Evolutionary conservation across 352 stramenopile genomes (phyloP).

Genomic region (Halophytophthora polymorphica): DNA sequence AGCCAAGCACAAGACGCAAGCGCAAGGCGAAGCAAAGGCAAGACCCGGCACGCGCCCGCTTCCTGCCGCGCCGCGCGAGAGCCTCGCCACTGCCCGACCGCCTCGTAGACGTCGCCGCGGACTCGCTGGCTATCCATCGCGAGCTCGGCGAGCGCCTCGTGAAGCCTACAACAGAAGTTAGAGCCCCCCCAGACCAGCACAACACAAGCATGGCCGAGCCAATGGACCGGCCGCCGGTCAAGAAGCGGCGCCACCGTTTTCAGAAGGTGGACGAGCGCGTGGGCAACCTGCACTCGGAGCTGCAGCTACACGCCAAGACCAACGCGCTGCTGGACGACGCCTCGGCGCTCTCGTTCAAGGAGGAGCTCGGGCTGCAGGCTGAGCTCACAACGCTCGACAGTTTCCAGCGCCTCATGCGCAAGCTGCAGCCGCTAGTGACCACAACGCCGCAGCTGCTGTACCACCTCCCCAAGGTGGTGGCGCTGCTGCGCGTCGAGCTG

Average conservation of each 20-base stretch:
- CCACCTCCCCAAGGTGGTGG: slow-evolving; percentile 72
- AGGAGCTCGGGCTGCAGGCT: slow-evolving; percentile 73
- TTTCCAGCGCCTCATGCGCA: slow-evolving; percentile 74
- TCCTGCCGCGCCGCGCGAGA: too few relatives aligned
- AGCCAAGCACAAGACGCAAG: too few relatives aligned
- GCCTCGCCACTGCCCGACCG: too few relatives aligned
- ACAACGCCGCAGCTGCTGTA: slow-evolving; percentile 84
- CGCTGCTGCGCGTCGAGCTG: slow-evolving; percentile 58
- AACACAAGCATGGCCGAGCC: background rate
- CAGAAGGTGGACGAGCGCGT: slow-evolving; percentile 82
- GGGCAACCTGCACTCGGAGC: slow-evolving; percentile 68
- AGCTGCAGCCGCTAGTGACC: slow-evolving; percentile 66
- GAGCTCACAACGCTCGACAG: slow-evolving; percentile 83
- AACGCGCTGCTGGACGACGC: slow-evolving; percentile 54
- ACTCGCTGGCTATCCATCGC: too few relatives aligned
- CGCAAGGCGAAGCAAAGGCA: too few relatives aligned
- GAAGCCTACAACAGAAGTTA: background rate
- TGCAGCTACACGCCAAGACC: slow-evolving; percentile 82
- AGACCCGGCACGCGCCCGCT: too few relatives aligned
- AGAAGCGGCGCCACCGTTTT: slow-evolving; percentile 83
- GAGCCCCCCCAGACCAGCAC: background rate
- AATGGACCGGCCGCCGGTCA: slow-evolving; percentile 34
- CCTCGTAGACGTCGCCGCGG: too few relatives aligned
- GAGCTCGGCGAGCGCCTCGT: too few relatives aligned
- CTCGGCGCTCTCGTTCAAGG: slow-evolving; percentile 70